Base-by-base conservation (phyloP, 306 rosid species). In the Rosa chinensis region DNA sequence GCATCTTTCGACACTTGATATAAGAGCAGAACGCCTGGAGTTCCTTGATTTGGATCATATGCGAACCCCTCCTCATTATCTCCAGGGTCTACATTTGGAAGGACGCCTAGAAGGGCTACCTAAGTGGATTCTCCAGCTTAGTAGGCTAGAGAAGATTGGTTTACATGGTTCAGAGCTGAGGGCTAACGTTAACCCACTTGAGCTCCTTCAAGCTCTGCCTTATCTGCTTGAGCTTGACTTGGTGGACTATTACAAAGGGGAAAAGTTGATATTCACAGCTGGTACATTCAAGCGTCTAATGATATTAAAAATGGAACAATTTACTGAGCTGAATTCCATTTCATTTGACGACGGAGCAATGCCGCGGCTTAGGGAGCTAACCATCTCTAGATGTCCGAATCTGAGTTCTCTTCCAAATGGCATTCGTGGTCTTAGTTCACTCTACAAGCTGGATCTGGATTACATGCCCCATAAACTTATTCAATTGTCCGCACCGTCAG, bases 281-380 rank as follows among this genome's bases (percentile, higher is more conserved):
- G 5, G n/a, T 6, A 77, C 11, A 6, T 77, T 77, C 64, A 77
- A 77, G 64, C 62, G n/a, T 32, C 25, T 79, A 32, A 79, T 5
- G 77, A 71, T 17, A 42, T 47, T 79, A 12, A n/a, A 17, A 5
- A 48, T 79, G 1, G 63, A 58, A 40, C 8, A 45, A n/a, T 59
- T 79, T 47, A 61, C 18, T 59, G 1, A 32, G 17, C 77, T 79
- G 20, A 71, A 56, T 9, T 35, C 12, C 16, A 17, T 45, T 21
- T 39, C 5, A 10, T 25, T 78, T 7, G 61, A 70, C 25, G 13
- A 9, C 9, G 14, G 12, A 17, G 77, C 82, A 28, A 21, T 76
- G 63, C 47, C 77, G 25, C 1, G 6, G 82, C 82, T 79, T 71
- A 45, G 45, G 67, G 71, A 44, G 76, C 69, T 78, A 14, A 69